A percentile compares a stretch with the other conserved stretches of the same genome.
These are phyloP conservation scores for Kwoniella dendrophila DNA, from an alignment of 768 basidiomycete genomes.

Conservation along the genomic window DNA sequence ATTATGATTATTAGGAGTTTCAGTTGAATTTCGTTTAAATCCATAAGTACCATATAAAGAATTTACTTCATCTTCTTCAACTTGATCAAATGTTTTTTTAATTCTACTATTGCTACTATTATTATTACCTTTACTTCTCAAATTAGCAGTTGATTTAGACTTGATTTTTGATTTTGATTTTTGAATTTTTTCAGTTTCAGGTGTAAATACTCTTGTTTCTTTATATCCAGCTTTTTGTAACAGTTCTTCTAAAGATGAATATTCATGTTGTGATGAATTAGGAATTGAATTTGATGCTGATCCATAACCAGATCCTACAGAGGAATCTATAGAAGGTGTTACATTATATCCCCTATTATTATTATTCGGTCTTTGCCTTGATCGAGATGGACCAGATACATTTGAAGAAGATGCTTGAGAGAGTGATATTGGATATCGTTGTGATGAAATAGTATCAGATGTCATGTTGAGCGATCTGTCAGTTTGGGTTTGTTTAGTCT, in stretches of 20 bases:
- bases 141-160: too few species aligned
- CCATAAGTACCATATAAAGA: conserved; percentile 37
- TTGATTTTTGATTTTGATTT: background rate
- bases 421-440: too few species aligned
- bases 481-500: too few species aligned
- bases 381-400: conserved; percentile 29
- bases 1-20: background rate
- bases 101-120: conserved; percentile 19
- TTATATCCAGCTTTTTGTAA: conserved; percentile 87
- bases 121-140: too few species aligned
- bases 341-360: conserved; percentile 8
- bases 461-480: too few species aligned
- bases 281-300: conserved; percentile 6
- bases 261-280: conserved; percentile 50
- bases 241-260: conserved; percentile 82
- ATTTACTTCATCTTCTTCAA: conserved; percentile 32
- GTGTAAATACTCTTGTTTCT: conserved; percentile 86
- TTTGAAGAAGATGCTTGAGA: too few species aligned
- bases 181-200: conserved; percentile 64
- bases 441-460: too few species aligned
- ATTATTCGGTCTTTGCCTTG: too few species aligned
- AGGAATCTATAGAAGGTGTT: conserved; percentile 23
- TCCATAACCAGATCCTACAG: conserved; percentile 12
- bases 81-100: conserved; percentile 40
- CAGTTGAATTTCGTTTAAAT: conserved; percentile 7